phyloP scores from a whole-genome alignment of 169 alveolate genomes.

The Cryptosporidium tyzzeri region DNA sequence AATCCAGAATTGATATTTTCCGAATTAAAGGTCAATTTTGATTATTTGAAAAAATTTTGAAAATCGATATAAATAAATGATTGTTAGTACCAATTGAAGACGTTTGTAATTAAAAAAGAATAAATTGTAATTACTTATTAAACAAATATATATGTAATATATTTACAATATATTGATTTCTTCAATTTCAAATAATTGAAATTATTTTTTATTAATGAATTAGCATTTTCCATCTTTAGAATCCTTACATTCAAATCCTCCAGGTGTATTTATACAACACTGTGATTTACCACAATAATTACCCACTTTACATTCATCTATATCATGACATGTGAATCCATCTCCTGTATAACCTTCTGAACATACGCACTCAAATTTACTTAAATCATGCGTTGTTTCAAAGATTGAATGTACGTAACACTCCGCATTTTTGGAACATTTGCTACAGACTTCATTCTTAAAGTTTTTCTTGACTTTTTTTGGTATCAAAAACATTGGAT shows the following conservation, averaged over 20 bases:
- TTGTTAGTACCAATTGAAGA: too few species aligned
- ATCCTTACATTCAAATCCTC: conserved; percentile 65
- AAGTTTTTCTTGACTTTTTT: conserved; percentile 13
- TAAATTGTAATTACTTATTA: too few species aligned
- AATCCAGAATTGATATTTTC: too few species aligned
- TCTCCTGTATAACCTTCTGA: conserved; percentile 64
- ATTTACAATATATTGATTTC: neutral
- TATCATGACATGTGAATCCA: conserved; percentile 48
- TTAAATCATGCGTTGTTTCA: conserved; percentile 45
- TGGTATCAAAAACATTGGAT: conserved; percentile 57
- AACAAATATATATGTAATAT: too few species aligned
- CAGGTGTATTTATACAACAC: conserved; percentile 63
- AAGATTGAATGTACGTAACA: conserved; percentile 38
- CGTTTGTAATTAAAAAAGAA: too few species aligned
- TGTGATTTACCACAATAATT: conserved; percentile 42
- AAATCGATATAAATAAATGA: too few species aligned
- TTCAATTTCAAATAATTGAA: neutral
- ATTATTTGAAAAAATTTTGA: neutral
- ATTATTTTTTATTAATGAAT: neutral
- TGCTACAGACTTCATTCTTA: conserved; percentile 43
- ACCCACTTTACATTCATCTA: conserved; percentile 43
- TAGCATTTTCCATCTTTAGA: conserved; percentile 10
- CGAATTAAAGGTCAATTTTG: neutral
- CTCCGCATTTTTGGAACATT: conserved; percentile 57
- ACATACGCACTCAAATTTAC: conserved; percentile 72